phyloP scores from a whole-genome alignment of 257 asterid species.

The Solanum clarkiae region DNA sequence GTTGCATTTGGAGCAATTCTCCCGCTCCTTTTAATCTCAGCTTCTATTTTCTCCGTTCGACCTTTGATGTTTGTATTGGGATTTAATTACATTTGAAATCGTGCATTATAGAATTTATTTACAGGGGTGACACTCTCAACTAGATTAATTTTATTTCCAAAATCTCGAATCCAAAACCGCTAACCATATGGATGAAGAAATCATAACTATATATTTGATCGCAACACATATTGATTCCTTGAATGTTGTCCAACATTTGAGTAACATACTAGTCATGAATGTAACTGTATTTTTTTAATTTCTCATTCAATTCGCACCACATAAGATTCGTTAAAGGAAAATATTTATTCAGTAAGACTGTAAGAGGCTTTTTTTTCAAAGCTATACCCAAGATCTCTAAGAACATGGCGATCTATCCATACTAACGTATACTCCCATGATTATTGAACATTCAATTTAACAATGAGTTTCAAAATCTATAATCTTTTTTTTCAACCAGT shows the following conservation, averaged over 20 bases:
- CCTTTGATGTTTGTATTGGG: neutral
- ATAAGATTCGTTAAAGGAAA: neutral
- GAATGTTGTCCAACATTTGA: neutral
- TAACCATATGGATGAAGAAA: neutral
- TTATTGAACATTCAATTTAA: no score
- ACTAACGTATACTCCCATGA: neutral
- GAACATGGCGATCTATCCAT: neutral
- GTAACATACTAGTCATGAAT: neutral
- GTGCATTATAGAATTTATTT: no score
- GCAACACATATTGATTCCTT: neutral
- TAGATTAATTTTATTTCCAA: no score
- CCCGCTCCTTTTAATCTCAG: neutral
- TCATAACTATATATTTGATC: neutral
- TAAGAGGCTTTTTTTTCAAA: neutral
- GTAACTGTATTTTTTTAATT: neutral
- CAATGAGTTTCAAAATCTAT: no score
- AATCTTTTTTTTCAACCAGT: no score
- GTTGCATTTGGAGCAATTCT: neutral
- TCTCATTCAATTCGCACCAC: neutral
- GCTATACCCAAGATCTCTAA: fast-evolving
- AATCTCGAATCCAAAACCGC: fast-evolving
- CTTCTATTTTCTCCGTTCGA: fast-evolving
- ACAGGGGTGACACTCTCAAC: no score
- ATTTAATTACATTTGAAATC: neutral
- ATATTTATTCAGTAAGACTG: neutral